Percentiles rank a stretch among this genome's conserved stretches.
phyloP scores from a whole-genome alignment of 192 early-diverging fungal genomes.

The Coemansia sp. region DNA sequence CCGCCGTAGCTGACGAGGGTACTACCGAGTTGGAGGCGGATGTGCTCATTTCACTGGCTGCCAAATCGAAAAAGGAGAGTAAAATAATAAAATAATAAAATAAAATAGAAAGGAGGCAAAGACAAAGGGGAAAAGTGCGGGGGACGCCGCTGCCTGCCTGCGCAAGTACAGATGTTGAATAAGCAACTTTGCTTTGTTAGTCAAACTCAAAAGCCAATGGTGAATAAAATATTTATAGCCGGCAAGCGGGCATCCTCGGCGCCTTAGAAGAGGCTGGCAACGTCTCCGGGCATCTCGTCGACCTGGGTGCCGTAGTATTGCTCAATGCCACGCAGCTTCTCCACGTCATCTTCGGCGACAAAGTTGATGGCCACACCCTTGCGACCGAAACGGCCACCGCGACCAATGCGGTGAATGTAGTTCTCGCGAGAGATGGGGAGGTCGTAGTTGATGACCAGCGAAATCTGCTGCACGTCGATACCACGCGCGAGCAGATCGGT shows the following conservation, averaged over 20 bases:
- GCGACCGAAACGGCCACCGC: constrained; percentile 99
- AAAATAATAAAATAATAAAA: not conserved
- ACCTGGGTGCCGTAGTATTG: constrained; percentile 99
- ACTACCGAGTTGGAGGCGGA: constrained; percentile 5
- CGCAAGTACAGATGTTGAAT: too few relatives aligned
- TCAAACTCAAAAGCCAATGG: too few relatives aligned
- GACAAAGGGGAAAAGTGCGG: not conserved
- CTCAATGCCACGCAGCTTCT: constrained; percentile 87
- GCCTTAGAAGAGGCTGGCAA: constrained; percentile 81
- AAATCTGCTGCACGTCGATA: constrained; percentile 99
- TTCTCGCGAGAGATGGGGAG: constrained; percentile 96
- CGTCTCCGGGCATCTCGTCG: constrained; percentile 99
- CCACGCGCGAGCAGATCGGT: constrained; percentile 98
- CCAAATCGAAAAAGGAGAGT: not conserved
- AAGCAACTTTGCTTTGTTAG: too few relatives aligned
- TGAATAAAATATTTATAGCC: not conserved
- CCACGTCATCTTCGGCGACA: constrained; percentile 94
- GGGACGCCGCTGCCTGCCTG: too few relatives aligned
- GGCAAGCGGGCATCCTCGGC: not conserved
- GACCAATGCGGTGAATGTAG: constrained; percentile 99
- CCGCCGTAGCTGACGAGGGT: constrained; percentile 9
- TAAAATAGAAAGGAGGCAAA: not conserved
- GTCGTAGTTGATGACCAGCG: constrained; percentile 99
- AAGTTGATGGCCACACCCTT: constrained; percentile 99
- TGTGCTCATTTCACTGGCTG: constrained; percentile 5